These are phyloP conservation scores for Xerocomellus dryophilus DNA, from an alignment of 768 basidiomycete genomes.

Conservation along the genomic window DNA sequence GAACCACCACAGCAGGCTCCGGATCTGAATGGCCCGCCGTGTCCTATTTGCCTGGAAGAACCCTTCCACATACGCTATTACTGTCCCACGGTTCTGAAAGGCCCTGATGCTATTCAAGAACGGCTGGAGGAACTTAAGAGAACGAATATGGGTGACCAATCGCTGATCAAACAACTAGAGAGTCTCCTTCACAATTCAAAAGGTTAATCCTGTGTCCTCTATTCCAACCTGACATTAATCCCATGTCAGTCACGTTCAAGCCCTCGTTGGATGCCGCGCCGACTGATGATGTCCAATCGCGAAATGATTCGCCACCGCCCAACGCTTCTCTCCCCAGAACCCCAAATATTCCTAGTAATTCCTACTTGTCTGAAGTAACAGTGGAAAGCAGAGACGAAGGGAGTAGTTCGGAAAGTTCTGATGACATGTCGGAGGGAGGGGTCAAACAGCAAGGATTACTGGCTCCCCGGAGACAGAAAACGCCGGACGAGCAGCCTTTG, in stretches of 20 bases:
- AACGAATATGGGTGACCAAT: constrained; percentile 15
- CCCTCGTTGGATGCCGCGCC: background rate
- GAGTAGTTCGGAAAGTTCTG: constrained; percentile 38
- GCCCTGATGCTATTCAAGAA: constrained; percentile 41
- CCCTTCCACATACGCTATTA: constrained; percentile 47
- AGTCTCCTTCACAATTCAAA: constrained; percentile 31
- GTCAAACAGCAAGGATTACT: constrained; percentile 13
- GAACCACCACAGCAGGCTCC: background rate
- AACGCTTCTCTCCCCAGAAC: constrained; percentile 7
- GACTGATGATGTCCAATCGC: constrained; percentile 1
- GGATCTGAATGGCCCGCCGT: constrained; percentile 19
- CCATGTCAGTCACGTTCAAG: constrained; percentile 2
- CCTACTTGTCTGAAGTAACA: constrained; percentile 35
- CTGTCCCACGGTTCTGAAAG: constrained; percentile 48
- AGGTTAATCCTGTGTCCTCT: constrained; percentile 6
- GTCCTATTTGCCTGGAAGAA: constrained; percentile 45
- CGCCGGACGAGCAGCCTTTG: background rate
- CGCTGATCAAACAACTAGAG: constrained; percentile 43
- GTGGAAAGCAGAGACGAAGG: constrained; percentile 39
- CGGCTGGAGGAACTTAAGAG: constrained; percentile 45
- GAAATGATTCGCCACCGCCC: background rate
- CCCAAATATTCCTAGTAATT: constrained; percentile 30
- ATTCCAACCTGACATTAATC: constrained; percentile 10
- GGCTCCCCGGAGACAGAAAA: background rate
- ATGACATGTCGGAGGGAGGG: constrained; percentile 20